A percentile compares a stretch with the other conserved stretches of the same genome.
These are phyloP conservation scores for Cylindrotheca closterium DNA, from an alignment of 108 stramenopile species.

Conservation along the genomic window DNA sequence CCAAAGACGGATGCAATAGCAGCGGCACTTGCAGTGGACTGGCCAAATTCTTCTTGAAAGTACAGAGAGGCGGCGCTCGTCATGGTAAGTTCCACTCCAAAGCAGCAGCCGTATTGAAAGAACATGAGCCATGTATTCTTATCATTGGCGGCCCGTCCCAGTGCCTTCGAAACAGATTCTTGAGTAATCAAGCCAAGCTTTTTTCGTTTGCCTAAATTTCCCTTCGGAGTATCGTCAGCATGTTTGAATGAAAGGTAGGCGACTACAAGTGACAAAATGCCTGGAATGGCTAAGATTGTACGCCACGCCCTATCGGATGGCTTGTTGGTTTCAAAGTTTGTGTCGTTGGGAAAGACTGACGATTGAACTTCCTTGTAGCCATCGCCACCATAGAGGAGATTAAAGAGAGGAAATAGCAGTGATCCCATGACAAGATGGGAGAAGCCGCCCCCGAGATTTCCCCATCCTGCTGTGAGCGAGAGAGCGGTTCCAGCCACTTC, in stretches of 20 bases:
- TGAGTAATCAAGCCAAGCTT: slow-evolving; percentile 69
- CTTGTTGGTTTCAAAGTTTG: no score
- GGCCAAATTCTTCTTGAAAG: slow-evolving; percentile 69
- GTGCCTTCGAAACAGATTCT: slow-evolving; percentile 65
- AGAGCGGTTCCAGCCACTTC: slow-evolving; percentile 87
- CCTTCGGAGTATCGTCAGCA: slow-evolving; percentile 86
- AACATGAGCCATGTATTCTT: slow-evolving; percentile 85
- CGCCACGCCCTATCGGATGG: slow-evolving; percentile 81
- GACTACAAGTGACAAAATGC: slow-evolving; percentile 44
- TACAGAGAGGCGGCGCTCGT: slow-evolving; percentile 83
- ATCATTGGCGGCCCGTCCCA: slow-evolving; percentile 67
- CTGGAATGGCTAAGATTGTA: slow-evolving; percentile 71
- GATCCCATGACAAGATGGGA: slow-evolving; percentile 71
- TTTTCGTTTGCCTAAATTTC: slow-evolving; percentile 77
- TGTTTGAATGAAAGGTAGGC: slow-evolving; percentile 44
- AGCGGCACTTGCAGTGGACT: slow-evolving; percentile 58
- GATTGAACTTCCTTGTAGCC: no score
- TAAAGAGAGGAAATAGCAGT: slow-evolving; percentile 60
- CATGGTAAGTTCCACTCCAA: slow-evolving; percentile 91
- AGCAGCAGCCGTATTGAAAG: slow-evolving; percentile 88
- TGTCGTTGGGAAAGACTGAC: slow-evolving; percentile 4
- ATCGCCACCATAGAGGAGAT: slow-evolving; percentile 28
- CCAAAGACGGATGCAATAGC: slow-evolving; percentile 81
- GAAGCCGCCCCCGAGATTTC: slow-evolving; percentile 87
- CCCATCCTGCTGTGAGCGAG: slow-evolving; percentile 84